These are phyloP conservation scores for Solanum appendiculatum DNA, from an alignment of 257 asterid genomes.

Conservation along the genomic window DNA sequence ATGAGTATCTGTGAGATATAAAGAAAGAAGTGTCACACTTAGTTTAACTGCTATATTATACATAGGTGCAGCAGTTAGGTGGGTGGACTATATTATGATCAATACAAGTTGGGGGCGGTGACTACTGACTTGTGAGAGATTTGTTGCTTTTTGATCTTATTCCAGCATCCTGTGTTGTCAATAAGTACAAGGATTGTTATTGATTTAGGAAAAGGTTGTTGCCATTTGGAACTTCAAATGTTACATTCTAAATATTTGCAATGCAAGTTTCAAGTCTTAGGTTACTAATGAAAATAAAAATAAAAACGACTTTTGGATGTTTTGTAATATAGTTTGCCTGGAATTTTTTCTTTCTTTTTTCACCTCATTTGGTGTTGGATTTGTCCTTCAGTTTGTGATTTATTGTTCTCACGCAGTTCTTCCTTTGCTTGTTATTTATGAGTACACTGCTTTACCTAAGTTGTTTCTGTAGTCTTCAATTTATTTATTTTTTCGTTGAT, in stretches of 20 bases:
- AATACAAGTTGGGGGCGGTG: neutral
- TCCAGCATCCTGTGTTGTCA: neutral
- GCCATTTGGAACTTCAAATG: neutral
- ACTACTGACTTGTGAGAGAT: neutral
- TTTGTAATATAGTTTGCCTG: neutral
- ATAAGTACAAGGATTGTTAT: neutral
- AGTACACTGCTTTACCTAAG: neutral
- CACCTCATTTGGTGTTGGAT: neutral
- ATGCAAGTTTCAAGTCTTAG: neutral
- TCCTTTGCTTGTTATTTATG: neutral
- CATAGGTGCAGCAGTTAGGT: neutral
- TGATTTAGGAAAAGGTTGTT: neutral
- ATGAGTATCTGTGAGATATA: neutral
- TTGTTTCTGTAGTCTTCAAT: neutral
- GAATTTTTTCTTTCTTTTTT: neutral
- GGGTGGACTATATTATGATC: neutral
- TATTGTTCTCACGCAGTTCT: neutral
- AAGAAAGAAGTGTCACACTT: neutral
- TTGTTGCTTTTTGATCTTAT: neutral
- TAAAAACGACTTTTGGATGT: neutral
- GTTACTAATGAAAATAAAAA: neutral
- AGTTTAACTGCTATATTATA: neutral
- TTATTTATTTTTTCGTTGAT: neutral
- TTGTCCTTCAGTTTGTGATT: neutral
- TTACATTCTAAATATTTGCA: neutral